Evolutionary conservation across 495 filamentous ascomycete genomes (phyloP), one percentile per base, ranked within the genome.

Genomic region (Hypoxylon cercidicola): DNA sequence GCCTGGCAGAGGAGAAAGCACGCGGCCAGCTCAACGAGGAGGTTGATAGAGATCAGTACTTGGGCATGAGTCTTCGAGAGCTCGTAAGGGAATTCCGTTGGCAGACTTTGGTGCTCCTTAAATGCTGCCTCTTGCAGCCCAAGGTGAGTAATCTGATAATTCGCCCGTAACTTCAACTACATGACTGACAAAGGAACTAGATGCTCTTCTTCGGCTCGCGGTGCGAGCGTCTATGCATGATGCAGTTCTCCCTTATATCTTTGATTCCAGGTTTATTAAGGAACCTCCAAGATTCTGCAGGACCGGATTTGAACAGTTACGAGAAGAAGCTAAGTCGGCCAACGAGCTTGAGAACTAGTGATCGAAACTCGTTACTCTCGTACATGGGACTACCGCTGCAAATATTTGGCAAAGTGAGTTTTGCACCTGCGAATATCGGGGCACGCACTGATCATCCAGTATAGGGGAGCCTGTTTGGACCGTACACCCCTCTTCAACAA

Each of bases 201-300:
- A 99, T 98, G 93, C 88, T 99, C 34, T 98, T 99, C 80, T 99
- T 98, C 69, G 96, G 95, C 40, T 90, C 93, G 10, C 87, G 93
- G 56, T 98, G 95, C 73, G 95, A 99, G 74, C 85, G 90, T 32
- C 77, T 99, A 49, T 99, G 95, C 85, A 94, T 98, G 92, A 93
- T 96, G 74, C 95, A 99, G 72, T 99, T 98, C 75, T 93, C 94
- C 3, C 83, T 99, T 4, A 87, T 99, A 49, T 97, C 95, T 30
- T 79, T 99, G 64, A 93, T 99, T 74, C 95, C 95, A 23, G 93
- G 93, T 21, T 84, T 99, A 23, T 85, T 98, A 62, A 85, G 92
- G 56, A 88, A 87, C 62, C 83, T 99, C 11, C 85, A 93, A 78
- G 95, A 99, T 76, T 96, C 89, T 61, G 93, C 95, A 16, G 96